Percentiles rank a stretch among this genome's conserved stretches.
phyloP scores from a whole-genome alignment of 306 rosid species.

The Lablab purpureus region DNA sequence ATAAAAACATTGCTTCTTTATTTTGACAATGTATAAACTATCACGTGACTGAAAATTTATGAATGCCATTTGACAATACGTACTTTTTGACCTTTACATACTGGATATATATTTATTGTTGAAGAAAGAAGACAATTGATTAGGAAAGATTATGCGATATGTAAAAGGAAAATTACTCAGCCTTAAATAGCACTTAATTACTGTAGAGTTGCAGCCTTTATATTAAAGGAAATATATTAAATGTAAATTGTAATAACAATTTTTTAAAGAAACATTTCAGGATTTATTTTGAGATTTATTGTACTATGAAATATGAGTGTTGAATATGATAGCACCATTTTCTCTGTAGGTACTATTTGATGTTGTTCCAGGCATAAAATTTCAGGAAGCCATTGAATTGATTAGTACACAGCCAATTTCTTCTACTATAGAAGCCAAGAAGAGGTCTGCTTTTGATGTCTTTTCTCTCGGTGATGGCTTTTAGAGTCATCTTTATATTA shows the following conservation, averaged over 20 bases:
- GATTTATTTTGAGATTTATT: conserved; percentile 39
- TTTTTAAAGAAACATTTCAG: conserved; percentile 29
- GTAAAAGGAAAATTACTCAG: conserved; percentile 32
- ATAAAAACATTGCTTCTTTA: conserved; percentile 19
- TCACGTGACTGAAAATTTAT: conserved; percentile 8
- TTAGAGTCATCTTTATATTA: conserved; percentile 8
- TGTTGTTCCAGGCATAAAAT: conserved; percentile 94
- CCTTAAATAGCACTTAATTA: conserved; percentile 29
- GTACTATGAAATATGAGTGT: conserved; percentile 36
- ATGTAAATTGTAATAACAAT: neutral
- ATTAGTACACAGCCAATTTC: conserved; percentile 89
- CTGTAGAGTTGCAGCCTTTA: conserved; percentile 4
- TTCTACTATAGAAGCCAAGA: conserved; percentile 74
- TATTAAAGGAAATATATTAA: conserved; percentile 30
- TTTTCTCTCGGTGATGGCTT: conserved; percentile 19
- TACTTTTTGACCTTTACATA: conserved; percentile 10
- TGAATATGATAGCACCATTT: conserved; percentile 39
- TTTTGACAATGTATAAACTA: conserved; percentile 18
- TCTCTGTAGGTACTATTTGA: conserved; percentile 93
- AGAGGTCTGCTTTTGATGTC: conserved; percentile 65
- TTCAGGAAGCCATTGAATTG: conserved; percentile 88
- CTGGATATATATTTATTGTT: conserved; percentile 24
- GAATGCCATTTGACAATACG: conserved; percentile 16
- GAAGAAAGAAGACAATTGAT: conserved; percentile 21
- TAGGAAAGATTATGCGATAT: conserved; percentile 21